These are phyloP conservation scores for Aeschynomene evenia DNA, from an alignment of 306 rosid genomes.

Conservation along the genomic window DNA sequence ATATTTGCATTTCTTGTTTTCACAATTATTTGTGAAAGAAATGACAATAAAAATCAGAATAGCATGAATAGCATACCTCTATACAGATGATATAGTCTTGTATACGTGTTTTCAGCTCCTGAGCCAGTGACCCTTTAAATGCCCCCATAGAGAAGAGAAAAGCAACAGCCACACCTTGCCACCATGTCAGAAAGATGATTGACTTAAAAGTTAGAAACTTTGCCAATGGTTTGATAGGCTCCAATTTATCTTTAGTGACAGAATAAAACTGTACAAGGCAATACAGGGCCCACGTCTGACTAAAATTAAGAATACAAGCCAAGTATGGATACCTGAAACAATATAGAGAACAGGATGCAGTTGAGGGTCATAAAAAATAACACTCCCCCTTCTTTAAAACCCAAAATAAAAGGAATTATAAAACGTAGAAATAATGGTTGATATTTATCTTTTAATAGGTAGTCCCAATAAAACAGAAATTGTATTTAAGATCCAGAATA, in stretches of 20 bases:
- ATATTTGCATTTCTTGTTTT: too few species aligned
- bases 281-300: constrained; percentile 98
- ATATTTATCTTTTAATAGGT: neutral
- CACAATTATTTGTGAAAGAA: too few species aligned
- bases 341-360: constrained; percentile 36
- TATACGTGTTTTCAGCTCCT: constrained; percentile 78
- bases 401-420: neutral
- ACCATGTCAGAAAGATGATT: constrained; percentile 95
- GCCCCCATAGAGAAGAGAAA: constrained; percentile 86
- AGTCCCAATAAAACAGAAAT: neutral
- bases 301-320: constrained; percentile 91
- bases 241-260: constrained; percentile 81
- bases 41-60: constrained; percentile 7
- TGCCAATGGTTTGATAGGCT: constrained; percentile 88
- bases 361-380: constrained; percentile 1
- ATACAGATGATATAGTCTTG: constrained; percentile 97
- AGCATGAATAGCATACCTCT: constrained; percentile 61
- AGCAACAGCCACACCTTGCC: constrained; percentile 98
- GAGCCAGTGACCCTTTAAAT: constrained; percentile 82
- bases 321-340: constrained; percentile 90
- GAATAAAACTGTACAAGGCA: constrained; percentile 97
- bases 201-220: constrained; percentile 91
- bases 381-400: neutral
- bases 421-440: neutral
- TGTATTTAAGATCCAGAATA: neutral